Evolutionary conservation across 2,329 filamentous ascomycete species (phyloP).

Genomic region (Colletotrichum melonis): DNA sequence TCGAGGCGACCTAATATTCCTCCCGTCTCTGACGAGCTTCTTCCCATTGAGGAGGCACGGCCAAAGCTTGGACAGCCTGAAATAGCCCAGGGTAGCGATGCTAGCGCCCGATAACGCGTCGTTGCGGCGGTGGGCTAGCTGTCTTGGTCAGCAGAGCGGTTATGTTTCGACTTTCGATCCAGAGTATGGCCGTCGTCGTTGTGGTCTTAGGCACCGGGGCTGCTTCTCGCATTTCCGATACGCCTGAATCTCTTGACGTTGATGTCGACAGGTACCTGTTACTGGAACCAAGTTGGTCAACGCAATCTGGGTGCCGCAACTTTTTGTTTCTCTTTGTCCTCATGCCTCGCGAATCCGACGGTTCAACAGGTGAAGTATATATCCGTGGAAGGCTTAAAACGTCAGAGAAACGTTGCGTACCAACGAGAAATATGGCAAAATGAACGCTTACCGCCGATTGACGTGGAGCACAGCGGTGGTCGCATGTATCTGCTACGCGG

Average conservation of each 20-base stretch:
- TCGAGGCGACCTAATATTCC: conserved; percentile 71
- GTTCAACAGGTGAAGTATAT: neutral
- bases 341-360: neutral
- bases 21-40: conserved; percentile 72
- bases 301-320: neutral
- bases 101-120: conserved; percentile 4
- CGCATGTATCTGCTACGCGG: conserved; percentile 20
- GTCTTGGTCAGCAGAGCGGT: conserved; percentile 7
- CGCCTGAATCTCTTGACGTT: neutral
- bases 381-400: neutral
- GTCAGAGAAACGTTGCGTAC: neutral
- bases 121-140: neutral
- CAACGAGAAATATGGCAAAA: neutral
- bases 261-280: neutral
- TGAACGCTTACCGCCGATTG: neutral
- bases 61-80: conserved; percentile 15
- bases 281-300: neutral
- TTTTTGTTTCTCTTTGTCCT: neutral
- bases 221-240: neutral
- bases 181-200: neutral
- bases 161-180: conserved; percentile 19
- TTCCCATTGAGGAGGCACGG: conserved; percentile 46
- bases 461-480: neutral
- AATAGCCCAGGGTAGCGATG: conserved; percentile 18
- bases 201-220: neutral